Base-by-base conservation (phyloP, 2,329 filamentous ascomycete genomes). In the Sporothrix variecibatus region DNA sequence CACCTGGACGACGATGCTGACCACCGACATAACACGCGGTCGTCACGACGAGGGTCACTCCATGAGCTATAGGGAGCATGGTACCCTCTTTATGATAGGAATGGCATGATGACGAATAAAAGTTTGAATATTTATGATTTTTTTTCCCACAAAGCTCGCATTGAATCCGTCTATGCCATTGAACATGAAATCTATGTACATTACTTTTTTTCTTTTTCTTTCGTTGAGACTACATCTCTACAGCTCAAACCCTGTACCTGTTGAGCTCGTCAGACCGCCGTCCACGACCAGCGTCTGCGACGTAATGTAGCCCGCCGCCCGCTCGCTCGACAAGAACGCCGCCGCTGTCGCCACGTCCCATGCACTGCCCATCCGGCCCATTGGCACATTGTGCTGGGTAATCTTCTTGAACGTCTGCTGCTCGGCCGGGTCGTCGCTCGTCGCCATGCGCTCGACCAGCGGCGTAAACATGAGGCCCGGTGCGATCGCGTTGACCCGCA, bases 381-480 rank as follows among this genome's bases (percentile, higher is more conserved):
- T 84, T 0, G 87, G 87, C 2, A 87, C 85, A 76, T 87, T 86
- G 51, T 80, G 79, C 75, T 86, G 82, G 76, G 87, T 84, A 74
- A 84, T 84, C 73, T 83, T 80, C 67, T 83, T 78, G 77, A 85
- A 87, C 46, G 83, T 85, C 67, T 83, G 84, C 69, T 84, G 81
- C 73, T 84, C 82, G 2, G 81, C 83, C 0, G 79, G 80, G 2
- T 80, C 81, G 77, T 84, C 84, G 74, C 83, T 82, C 60, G 82
- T 78, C 15, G 81, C 83, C 76, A 86, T 75, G 8, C 79, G 79
- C 34, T 80, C 79, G 31, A 84, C 82, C 86, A 73, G 38, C 11
- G 72, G 72, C 0, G 92, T 94, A 69, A 87, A 86, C 77, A 94
- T 93, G 80, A 93, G 94, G 15, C 93, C 92, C 0, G 92, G 92